Evolutionary conservation across 106 monocot genomes (phyloP).

Genomic region (Acorus calamus): DNA sequence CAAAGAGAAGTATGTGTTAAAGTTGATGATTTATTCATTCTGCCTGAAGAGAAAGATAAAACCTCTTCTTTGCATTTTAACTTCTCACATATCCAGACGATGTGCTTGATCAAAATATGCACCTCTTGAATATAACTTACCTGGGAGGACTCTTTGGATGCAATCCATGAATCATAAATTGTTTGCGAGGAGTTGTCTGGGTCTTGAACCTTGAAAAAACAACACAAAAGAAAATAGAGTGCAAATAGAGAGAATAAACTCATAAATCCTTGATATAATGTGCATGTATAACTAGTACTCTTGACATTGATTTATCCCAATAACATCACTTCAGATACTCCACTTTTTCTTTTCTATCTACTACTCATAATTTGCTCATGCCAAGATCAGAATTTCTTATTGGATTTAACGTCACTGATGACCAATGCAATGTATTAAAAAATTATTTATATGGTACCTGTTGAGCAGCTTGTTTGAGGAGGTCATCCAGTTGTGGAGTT

Average conservation of each 20-base stretch:
- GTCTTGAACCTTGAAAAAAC: constrained; percentile 52
- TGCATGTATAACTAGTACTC: no score
- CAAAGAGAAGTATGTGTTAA: not conserved
- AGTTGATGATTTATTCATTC: no score
- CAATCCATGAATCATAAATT: constrained; percentile 62
- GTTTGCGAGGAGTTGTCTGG: constrained; percentile 66
- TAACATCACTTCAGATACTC: no score
- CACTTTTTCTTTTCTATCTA: no score
- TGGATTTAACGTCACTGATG: no score
- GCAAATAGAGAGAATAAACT: not conserved
- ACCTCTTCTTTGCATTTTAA: no score
- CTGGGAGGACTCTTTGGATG: constrained; percentile 19
- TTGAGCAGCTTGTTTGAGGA: constrained; percentile 46
- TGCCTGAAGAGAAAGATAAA: no score
- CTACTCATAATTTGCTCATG: no score
- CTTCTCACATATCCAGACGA: no score
- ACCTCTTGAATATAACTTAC: constrained; percentile 15
- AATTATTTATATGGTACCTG: constrained; percentile 10
- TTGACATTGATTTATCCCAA: no score
- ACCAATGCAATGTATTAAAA: not conserved
- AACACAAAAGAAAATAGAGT: not conserved
- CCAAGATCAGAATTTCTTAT: no score
- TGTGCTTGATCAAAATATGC: no score
- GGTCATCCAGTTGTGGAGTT: constrained; percentile 63
- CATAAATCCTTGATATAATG: not conserved